These are phyloP conservation scores for Apiospora pterosperma DNA, from an alignment of 2,329 filamentous ascomycete species.

Conservation along the genomic window DNA sequence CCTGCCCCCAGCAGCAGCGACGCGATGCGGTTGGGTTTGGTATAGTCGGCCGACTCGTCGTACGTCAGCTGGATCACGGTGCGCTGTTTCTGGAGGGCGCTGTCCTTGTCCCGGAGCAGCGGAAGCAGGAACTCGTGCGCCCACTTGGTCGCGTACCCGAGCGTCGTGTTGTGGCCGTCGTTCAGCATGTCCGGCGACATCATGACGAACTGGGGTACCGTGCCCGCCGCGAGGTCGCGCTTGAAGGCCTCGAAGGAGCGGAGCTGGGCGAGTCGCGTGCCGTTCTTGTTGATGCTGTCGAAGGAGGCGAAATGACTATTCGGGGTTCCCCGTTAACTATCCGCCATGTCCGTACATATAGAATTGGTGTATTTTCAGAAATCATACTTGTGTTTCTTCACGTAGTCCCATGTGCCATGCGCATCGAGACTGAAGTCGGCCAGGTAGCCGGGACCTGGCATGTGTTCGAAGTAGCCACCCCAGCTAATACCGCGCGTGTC, in stretches of 20 bases:
- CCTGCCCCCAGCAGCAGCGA: slow-evolving; percentile 71
- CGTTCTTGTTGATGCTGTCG: slow-evolving; percentile 36
- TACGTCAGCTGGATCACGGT: slow-evolving; percentile 76
- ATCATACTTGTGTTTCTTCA: slow-evolving; percentile 35
- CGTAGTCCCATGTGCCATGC: slow-evolving; percentile 31
- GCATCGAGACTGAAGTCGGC: slow-evolving; percentile 31
- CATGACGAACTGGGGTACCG: slow-evolving; percentile 63
- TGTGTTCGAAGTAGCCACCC: slow-evolving; percentile 43
- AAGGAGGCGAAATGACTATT: slow-evolving; percentile 35
- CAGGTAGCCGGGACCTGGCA: slow-evolving; percentile 45
- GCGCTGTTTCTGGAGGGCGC: slow-evolving; percentile 58
- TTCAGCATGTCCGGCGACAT: slow-evolving; percentile 63
- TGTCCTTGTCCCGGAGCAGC: slow-evolving; percentile 43
- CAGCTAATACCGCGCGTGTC: slow-evolving; percentile 37
- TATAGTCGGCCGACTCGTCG: slow-evolving; percentile 72
- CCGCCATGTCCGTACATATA: slow-evolving; percentile 1
- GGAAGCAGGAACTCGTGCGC: slow-evolving; percentile 64
- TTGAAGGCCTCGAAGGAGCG: slow-evolving; percentile 63
- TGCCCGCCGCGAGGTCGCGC: slow-evolving; percentile 49
- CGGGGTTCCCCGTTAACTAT: slow-evolving; percentile 15
- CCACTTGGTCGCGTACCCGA: slow-evolving; percentile 69
- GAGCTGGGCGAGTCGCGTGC: slow-evolving; percentile 51
- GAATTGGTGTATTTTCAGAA: neutral
- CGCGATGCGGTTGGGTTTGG: slow-evolving; percentile 64
- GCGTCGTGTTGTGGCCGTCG: slow-evolving; percentile 68